phyloP scores from a whole-genome alignment of 371 early-diverging fungal species.

The Thermomucor indicae-seudaticae region DNA sequence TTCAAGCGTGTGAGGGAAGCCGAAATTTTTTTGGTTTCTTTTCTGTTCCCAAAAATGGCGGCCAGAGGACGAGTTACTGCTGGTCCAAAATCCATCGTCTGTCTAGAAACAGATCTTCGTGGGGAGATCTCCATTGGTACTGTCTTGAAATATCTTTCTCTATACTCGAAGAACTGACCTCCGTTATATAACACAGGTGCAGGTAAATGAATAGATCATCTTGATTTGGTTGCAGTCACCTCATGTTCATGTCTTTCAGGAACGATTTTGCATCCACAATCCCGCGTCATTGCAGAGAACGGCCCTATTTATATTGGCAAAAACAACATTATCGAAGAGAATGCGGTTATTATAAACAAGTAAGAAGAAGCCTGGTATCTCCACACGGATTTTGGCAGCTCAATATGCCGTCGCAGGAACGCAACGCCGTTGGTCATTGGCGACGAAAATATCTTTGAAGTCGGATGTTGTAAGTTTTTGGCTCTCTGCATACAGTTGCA shows the following conservation, averaged over 20 bases:
- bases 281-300: constrained; percentile 63
- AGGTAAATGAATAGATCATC: background rate
- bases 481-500: no score
- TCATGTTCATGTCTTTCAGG: constrained; percentile 35
- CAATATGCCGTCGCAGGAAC: constrained; percentile 20
- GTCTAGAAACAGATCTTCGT: constrained; percentile 60
- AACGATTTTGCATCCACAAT: constrained; percentile 76
- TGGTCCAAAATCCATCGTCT: constrained; percentile 56
- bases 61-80: constrained; percentile 40
- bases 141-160: background rate
- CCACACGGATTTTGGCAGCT: background rate
- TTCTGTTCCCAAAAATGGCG: no score
- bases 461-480: constrained; percentile 57
- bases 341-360: constrained; percentile 70
- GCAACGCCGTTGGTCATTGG: constrained; percentile 62
- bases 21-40: no score
- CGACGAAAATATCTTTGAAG: constrained; percentile 75
- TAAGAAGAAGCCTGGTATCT: constrained; percentile 8
- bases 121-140: constrained; percentile 63
- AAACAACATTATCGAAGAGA: constrained; percentile 76
- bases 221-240: background rate
- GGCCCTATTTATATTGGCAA: constrained; percentile 73
- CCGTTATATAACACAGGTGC: constrained; percentile 1
- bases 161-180: background rate
- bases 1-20: no score